phyloP scores from a whole-genome alignment of 2,329 filamentous ascomycete genomes.

The Emmonsia crescens region DNA sequence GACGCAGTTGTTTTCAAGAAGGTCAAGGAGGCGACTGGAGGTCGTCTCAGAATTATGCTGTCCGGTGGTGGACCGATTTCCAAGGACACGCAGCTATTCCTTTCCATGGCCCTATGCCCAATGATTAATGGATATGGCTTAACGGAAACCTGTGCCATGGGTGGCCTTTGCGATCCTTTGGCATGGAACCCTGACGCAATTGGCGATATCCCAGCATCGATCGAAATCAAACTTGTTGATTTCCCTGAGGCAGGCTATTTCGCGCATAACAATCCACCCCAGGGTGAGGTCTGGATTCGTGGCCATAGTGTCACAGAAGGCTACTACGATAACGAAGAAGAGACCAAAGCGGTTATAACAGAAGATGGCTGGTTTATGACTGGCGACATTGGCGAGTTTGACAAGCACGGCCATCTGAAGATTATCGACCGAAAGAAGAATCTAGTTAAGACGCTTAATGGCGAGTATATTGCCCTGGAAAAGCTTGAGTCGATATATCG shows the following conservation, averaged over 20 bases:
- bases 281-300: conserved; percentile 78
- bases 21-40: conserved; percentile 81
- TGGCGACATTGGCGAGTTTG: conserved; percentile 80
- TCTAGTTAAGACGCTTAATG: conserved; percentile 94
- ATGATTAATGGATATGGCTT: conserved; percentile 93
- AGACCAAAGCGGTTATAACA: conserved; percentile 72
- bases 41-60: conserved; percentile 77
- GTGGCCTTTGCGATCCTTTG: conserved; percentile 53
- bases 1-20: conserved; percentile 85
- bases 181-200: conserved; percentile 56
- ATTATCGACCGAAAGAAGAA: conserved; percentile 98
- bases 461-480: conserved; percentile 96
- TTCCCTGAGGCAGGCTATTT: conserved; percentile 92
- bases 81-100: conserved; percentile 76
- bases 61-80: conserved; percentile 89
- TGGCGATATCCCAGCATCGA: conserved; percentile 56
- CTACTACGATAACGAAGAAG: conserved; percentile 82
- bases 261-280: conserved; percentile 76
- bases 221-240: conserved; percentile 72
- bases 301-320: conserved; percentile 68
- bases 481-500: conserved; percentile 88
- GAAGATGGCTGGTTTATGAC: conserved; percentile 95
- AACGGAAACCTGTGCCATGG: conserved; percentile 74
- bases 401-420: conserved; percentile 74
- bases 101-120: conserved; percentile 83